Percentiles rank a stretch among this genome's conserved stretches.
Conservation (phyloP, 768 basidiomycete species). For the Tricholoma sp. region DNA sequence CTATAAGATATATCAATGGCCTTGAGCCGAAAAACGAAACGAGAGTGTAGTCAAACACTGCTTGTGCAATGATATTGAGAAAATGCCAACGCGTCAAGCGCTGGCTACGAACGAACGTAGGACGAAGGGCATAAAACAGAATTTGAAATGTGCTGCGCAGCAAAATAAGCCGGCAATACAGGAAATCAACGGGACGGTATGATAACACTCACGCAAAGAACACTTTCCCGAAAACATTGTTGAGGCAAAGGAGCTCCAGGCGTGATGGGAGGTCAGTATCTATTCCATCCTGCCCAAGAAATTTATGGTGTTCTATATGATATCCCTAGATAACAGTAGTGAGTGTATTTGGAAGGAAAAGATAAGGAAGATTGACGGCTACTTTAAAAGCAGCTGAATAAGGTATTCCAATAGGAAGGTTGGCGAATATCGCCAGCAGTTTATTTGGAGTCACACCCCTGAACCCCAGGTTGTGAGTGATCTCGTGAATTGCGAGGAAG, state of each 20-base stretch:
- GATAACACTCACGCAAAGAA: slow-evolving; percentile 81
- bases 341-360: background rate
- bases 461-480: slow-evolving; percentile 97
- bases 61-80: slow-evolving; percentile 66
- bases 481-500: slow-evolving; percentile 97
- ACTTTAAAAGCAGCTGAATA: slow-evolving; percentile 97
- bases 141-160: slow-evolving; percentile 89
- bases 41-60: slow-evolving; percentile 69
- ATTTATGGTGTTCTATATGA: slow-evolving; percentile 96
- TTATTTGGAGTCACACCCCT: slow-evolving; percentile 79
- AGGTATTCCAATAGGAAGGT: slow-evolving; percentile 90
- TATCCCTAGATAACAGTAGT: slow-evolving; percentile 51
- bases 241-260: slow-evolving; percentile 79
- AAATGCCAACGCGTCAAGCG: slow-evolving; percentile 79
- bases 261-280: slow-evolving; percentile 93
- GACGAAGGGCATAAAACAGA: slow-evolving; percentile 94
- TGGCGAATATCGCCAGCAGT: slow-evolving; percentile 83
- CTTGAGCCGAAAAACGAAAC: slow-evolving; percentile 36
- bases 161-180: background rate
- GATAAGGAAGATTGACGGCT: slow-evolving; percentile 2
- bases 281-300: slow-evolving; percentile 90
- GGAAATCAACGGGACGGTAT: background rate
- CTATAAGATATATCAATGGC: slow-evolving; percentile 75
- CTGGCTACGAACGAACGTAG: slow-evolving; percentile 86
- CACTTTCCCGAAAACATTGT: slow-evolving; percentile 96